Percentiles rank a stretch among this genome's conserved stretches.
These are phyloP conservation scores for Talaromyces ruber DNA, from an alignment of 495 filamentous ascomycete species.

Conservation along the genomic window DNA sequence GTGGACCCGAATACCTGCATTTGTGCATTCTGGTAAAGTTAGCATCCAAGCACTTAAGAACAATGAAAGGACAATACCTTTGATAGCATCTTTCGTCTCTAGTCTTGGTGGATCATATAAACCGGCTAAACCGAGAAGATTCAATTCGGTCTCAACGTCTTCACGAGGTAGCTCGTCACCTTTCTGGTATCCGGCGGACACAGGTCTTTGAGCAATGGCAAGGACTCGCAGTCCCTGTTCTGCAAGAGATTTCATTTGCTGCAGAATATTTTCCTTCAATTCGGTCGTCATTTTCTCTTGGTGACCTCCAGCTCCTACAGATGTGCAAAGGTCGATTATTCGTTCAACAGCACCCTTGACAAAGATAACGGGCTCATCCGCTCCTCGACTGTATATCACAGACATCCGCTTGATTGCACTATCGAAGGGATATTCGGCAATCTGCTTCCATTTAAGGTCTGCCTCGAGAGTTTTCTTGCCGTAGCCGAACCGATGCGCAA, in stretches of 20 bases:
- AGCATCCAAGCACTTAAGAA: background rate
- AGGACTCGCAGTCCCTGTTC: constrained; percentile 74
- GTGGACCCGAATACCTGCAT: constrained; percentile 64
- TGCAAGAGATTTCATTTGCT: constrained; percentile 61
- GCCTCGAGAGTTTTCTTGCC: constrained; percentile 48
- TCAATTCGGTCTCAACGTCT: constrained; percentile 49
- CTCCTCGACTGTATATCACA: constrained; percentile 48
- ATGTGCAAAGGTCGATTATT: constrained; percentile 46
- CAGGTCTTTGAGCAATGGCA: constrained; percentile 53
- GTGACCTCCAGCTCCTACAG: constrained; percentile 41
- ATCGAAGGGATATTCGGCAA: constrained; percentile 75
- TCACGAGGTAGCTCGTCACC: constrained; percentile 41
- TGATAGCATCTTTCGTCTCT: constrained; percentile 46
- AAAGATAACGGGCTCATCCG: constrained; percentile 40
- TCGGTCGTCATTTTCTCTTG: constrained; percentile 48
- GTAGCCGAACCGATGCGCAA: constrained; percentile 60
- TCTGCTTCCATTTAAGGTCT: constrained; percentile 49
- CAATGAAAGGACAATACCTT: background rate
- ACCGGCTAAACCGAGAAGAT: constrained; percentile 60
- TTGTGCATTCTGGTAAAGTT: constrained; percentile 47
- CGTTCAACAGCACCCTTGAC: constrained; percentile 61
- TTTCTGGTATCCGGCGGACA: constrained; percentile 12
- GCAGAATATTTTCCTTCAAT: constrained; percentile 48
- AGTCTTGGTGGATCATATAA: constrained; percentile 67
- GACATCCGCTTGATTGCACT: constrained; percentile 79